These are phyloP conservation scores for Onygenales sp. DNA, from an alignment of 2,329 filamentous ascomycete genomes.

Conservation along the genomic window DNA sequence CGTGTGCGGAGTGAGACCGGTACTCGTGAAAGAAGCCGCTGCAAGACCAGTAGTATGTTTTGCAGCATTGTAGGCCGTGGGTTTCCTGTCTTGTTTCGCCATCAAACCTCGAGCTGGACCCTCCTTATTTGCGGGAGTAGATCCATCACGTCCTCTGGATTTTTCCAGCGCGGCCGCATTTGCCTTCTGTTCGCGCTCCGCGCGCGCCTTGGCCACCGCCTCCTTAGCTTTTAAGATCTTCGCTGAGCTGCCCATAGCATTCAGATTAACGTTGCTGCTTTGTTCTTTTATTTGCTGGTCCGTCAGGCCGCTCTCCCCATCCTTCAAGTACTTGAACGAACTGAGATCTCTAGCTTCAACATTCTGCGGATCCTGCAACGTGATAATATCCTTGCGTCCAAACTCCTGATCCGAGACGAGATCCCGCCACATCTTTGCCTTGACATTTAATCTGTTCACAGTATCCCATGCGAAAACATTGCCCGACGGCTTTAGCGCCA, in stretches of 20 bases:
- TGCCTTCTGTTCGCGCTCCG: slow-evolving; percentile 54
- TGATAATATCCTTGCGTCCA: slow-evolving; percentile 83
- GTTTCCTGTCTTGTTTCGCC: slow-evolving; percentile 18
- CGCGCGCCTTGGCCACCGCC: slow-evolving; percentile 81
- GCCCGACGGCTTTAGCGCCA: slow-evolving; percentile 74
- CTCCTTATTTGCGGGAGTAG: slow-evolving; percentile 14
- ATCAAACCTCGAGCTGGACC: slow-evolving; percentile 12
- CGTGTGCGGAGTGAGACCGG: slow-evolving; percentile 84
- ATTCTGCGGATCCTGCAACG: slow-evolving; percentile 91
- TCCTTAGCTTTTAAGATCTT: slow-evolving; percentile 90
- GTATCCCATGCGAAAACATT: slow-evolving; percentile 98
- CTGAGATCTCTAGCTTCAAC: slow-evolving; percentile 71
- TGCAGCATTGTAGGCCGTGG: slow-evolving; percentile 68
- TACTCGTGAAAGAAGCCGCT: slow-evolving; percentile 91
- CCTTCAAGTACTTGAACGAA: slow-evolving; percentile 79
- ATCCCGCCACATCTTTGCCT: slow-evolving; percentile 92
- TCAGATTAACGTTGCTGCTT: slow-evolving; percentile 62
- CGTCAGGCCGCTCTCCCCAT: slow-evolving; percentile 62
- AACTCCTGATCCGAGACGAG: slow-evolving; percentile 82
- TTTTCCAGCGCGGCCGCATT: slow-evolving; percentile 42
- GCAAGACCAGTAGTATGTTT: slow-evolving; percentile 83
- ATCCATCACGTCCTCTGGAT: slow-evolving; percentile 4
- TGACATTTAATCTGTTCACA: slow-evolving; percentile 88
- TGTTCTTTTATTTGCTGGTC: slow-evolving; percentile 62
- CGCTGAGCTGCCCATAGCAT: slow-evolving; percentile 64